Evolutionary conservation across 2,329 filamentous ascomycete species (phyloP), one percentile per base, ranked within the genome.

Genomic region (Ceratocystis cacaofunesta): DNA sequence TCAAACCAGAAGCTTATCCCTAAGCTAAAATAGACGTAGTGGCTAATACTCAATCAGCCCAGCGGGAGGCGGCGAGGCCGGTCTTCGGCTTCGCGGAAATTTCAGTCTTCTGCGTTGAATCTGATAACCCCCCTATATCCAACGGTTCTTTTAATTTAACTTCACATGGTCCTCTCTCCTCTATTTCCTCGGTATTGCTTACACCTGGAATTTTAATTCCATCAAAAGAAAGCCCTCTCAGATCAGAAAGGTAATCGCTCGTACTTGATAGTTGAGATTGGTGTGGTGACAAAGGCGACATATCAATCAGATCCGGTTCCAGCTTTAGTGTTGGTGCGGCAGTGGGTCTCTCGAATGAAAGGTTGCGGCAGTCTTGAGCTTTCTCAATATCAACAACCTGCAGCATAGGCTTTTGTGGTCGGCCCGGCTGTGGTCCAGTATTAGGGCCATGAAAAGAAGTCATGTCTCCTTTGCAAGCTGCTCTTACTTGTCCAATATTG

Each of bases 21-120:
- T 58, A n/a, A 36, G 15, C 19, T 58, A 32, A 19, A 36, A 8
- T 58, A 2, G 25, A n/a, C 17, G 55, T 58, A 17, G 7, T 32
- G 19, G 25, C 17, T 25, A 25, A 5, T 28, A 30, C 4, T 52
- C 36, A 63, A 22, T 63, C 44, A 15, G 61, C 61, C 61, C 61
- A 63, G 12, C 44, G 43, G 15, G 61, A 63, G 28, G 61, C 61
- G 5, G 61, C 61, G 36, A 63, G 61, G 5, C 61, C 61, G n/a
- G n/a, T 50, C 28, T 52, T 63, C 1, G 43, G 44, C 28, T 63
- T 63, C 25, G n/a, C 17, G 22, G 44, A 17, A 22, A n/a, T 50
- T 22, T 32, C 8, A 46, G n/a, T 7, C n/a, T 30, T 17, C 17
- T 8, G 28, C 2, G 10, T 17, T 7, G 61, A 19, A 28, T 30